Percentiles rank a stretch among this genome's conserved stretches.
These are phyloP conservation scores for Quercus phellos DNA, from an alignment of 331 rosid genomes.

Conservation along the genomic window DNA sequence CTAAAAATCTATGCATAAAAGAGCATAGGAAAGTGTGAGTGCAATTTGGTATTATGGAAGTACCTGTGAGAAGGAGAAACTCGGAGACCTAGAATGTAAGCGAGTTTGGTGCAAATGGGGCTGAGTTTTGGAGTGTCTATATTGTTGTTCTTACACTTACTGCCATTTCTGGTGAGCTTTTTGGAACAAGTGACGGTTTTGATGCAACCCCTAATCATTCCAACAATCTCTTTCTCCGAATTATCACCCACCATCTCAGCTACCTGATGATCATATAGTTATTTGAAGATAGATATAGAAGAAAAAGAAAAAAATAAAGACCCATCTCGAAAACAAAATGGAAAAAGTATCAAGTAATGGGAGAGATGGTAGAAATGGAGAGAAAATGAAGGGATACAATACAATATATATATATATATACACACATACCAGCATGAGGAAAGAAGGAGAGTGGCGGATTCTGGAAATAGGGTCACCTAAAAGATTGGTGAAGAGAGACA, in stretches of 20 bases:
- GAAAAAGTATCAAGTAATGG: neutral
- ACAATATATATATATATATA: too few species aligned
- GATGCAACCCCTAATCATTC: conserved; percentile 93
- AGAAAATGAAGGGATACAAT: too few species aligned
- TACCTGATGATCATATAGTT: conserved; percentile 41
- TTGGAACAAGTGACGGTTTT: conserved; percentile 86
- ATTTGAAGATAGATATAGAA: too few species aligned
- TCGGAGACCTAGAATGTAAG: conserved; percentile 88
- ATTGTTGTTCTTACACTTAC: neutral
- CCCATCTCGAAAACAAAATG: too few species aligned
- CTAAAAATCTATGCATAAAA: too few species aligned
- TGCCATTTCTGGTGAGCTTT: conserved; percentile 41
- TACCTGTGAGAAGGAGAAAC: conserved; percentile 85
- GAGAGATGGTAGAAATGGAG: neutral
- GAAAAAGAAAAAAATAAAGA: too few species aligned
- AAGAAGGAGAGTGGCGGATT: conserved; percentile 93
- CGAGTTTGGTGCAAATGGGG: conserved; percentile 71
- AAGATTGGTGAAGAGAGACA: conserved; percentile 76
- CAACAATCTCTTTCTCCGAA: conserved; percentile 58
- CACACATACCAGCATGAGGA: conserved; percentile 72
- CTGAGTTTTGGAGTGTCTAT: conserved; percentile 23
- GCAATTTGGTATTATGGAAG: too few species aligned
- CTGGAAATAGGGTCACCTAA: conserved; percentile 97
- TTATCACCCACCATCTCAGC: conserved; percentile 51
- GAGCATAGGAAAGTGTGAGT: neutral